A percentile compares a stretch with the other conserved stretches of the same genome.
phyloP scores from a whole-genome alignment of 2,329 filamentous ascomycete species.

The Aspergillus calidoustus region DNA sequence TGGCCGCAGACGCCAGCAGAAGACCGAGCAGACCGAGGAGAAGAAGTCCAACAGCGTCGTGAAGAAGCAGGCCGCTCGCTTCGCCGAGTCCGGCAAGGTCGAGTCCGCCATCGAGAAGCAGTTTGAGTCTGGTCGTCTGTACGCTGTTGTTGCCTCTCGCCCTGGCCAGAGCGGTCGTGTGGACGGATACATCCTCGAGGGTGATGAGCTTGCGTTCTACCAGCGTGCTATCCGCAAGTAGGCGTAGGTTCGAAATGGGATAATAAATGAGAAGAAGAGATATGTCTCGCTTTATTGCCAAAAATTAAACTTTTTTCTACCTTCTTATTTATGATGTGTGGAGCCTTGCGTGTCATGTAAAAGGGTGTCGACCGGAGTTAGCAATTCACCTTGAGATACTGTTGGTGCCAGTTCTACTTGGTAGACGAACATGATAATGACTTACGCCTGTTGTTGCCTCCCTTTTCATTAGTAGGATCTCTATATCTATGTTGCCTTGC shows the following conservation, averaged over 20 bases:
- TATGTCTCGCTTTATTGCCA: constrained; percentile 23
- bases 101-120: constrained; percentile 92
- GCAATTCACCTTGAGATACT: constrained; percentile 4
- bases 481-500: background rate
- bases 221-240: constrained; percentile 99
- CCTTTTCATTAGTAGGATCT: background rate
- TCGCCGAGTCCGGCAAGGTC: constrained; percentile 86
- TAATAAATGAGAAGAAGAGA: constrained; percentile 26
- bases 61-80: constrained; percentile 94
- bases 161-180: constrained; percentile 96
- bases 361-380: constrained; percentile 24
- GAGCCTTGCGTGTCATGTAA: constrained; percentile 21
- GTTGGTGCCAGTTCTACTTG: background rate
- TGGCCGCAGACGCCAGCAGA: constrained; percentile 89
- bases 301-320: constrained; percentile 18
- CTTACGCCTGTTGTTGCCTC: background rate
- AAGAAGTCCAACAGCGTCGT: constrained; percentile 97
- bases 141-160: constrained; percentile 87
- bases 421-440: background rate
- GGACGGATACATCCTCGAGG: constrained; percentile 98
- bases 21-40: constrained; percentile 62
- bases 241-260: constrained; percentile 37
- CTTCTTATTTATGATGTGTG: constrained; percentile 17
- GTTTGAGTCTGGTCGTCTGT: constrained; percentile 98
- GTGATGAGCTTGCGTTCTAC: constrained; percentile 99